Evolutionary conservation across 2,329 filamentous ascomycete species (phyloP), one percentile per base, ranked within the genome.

Genomic region (Fusarium tuaranense): DNA sequence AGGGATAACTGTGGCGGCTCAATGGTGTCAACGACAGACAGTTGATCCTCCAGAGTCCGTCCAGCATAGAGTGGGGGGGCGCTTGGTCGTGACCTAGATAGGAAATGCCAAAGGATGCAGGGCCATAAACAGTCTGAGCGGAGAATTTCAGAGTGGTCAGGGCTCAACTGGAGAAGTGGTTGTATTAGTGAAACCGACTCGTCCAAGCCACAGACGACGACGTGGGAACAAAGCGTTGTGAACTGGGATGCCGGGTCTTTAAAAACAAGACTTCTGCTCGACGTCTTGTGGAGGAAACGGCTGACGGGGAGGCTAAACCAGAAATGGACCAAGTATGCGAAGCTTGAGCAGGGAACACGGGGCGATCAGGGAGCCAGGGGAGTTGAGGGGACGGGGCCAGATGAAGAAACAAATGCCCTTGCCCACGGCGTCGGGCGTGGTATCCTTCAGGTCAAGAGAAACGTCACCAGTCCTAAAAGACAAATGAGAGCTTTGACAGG

Each of bases 51-150:
- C 69, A 63, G 73, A 69, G 68, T 68, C 65, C 69, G 44, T 41
- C 44, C 25, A 27, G 25, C 63, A 67, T 68, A 63, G 64, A 75
- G 73, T 75, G n/a, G 69, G 69, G 72, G 65, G 71, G 67, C 65
- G 69, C 77, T 73, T 71, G 64, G 68, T 67, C 72, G 78, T 81
- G 71, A 76, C 83, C 83, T 79, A 79, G 83, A 82, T 78, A 78
- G 82, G 82, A 79, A 83, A 83, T 83, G 80, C 78, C 76, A 82
- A 80, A 81, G 80, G 69, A 73, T 67, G 63, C 36, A 76, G 71
- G 74, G 70, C 72, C 66, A 67, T 73, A 71, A 73, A 67, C 68
- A 77, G 72, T 71, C 76, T 71, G 73, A 75, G 73, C 78, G 75
- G 76, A 74, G 76, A 78, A 74, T 78, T 78, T 79, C 73, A 70